Conservation (phyloP, 768 basidiomycete genomes). For the Lentinula sp. region DNA sequence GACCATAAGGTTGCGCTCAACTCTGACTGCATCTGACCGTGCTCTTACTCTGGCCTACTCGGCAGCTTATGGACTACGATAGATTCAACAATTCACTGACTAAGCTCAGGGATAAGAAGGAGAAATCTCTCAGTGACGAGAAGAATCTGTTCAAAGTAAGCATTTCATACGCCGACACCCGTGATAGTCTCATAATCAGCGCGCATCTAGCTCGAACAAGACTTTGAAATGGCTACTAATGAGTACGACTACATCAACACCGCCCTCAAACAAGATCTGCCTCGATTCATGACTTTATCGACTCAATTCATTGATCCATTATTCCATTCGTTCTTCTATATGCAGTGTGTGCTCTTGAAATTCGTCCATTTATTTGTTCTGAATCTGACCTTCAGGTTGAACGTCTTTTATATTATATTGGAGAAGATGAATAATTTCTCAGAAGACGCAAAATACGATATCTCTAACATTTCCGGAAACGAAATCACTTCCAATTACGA, state of each 20-base stretch:
- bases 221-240: constrained; percentile 85
- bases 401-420: constrained; percentile 89
- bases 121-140: constrained; percentile 92
- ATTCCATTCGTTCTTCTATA: constrained; percentile 99
- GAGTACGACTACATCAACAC: constrained; percentile 94
- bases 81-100: constrained; percentile 93
- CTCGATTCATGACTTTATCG: constrained; percentile 83
- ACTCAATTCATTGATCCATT: constrained; percentile 92
- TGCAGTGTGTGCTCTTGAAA: constrained; percentile 68
- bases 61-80: constrained; percentile 85
- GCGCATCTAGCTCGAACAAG: constrained; percentile 76
- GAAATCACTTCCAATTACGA: constrained; percentile 78
- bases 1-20: constrained; percentile 77
- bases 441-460: constrained; percentile 69
- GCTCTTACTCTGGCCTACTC: background rate
- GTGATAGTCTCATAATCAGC: background rate
- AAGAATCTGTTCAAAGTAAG: constrained; percentile 93
- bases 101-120: constrained; percentile 97
- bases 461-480: constrained; percentile 54
- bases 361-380: background rate
- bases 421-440: constrained; percentile 92
- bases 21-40: background rate
- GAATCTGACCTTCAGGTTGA: constrained; percentile 47
- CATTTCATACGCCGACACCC: background rate
- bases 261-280: constrained; percentile 85